Evolutionary conservation across 2,329 filamentous ascomycete species (phyloP).

Genomic region (Penicillium rolfsii): DNA sequence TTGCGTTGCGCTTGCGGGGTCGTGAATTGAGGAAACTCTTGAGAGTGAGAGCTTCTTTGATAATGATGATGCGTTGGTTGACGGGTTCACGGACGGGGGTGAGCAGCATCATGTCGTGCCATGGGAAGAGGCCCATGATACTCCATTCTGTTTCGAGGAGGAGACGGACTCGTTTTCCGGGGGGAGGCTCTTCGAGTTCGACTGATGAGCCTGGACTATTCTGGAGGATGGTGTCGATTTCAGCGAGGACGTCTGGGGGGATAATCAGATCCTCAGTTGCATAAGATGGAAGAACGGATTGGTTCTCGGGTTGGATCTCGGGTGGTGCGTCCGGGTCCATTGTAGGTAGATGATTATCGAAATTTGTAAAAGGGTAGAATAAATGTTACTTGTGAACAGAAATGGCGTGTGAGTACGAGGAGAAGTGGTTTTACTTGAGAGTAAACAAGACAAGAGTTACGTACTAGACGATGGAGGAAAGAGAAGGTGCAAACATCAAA

Average conservation of each 20-base stretch:
- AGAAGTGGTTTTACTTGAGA: not conserved
- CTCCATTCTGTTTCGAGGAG: not conserved
- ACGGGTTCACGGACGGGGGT: slow-evolving; percentile 3
- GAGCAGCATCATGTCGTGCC: not conserved
- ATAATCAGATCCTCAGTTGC: not conserved
- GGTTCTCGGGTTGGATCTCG: not conserved
- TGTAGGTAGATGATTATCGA: not conserved
- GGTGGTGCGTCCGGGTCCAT: not conserved
- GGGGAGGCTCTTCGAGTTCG: not conserved
- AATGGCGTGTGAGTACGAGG: not conserved
- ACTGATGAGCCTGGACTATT: not conserved
- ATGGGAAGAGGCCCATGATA: not conserved
- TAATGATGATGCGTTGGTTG: not conserved
- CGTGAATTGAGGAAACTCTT: not conserved
- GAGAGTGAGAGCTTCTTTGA: not conserved
- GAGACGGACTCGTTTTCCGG: not conserved
- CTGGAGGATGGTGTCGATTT: not conserved
- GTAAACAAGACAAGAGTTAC: not conserved
- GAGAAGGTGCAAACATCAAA: slow-evolving; percentile 1
- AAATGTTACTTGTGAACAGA: not conserved
- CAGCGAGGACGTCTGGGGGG: not conserved
- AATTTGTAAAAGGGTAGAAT: not conserved
- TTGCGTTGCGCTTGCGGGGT: not conserved
- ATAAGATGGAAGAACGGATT: not conserved
- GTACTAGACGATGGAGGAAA: not conserved